Evolutionary conservation across 2,329 filamentous ascomycete genomes (phyloP), one percentile per base, ranked within the genome.

Genomic region (Dactylellina sp.): DNA sequence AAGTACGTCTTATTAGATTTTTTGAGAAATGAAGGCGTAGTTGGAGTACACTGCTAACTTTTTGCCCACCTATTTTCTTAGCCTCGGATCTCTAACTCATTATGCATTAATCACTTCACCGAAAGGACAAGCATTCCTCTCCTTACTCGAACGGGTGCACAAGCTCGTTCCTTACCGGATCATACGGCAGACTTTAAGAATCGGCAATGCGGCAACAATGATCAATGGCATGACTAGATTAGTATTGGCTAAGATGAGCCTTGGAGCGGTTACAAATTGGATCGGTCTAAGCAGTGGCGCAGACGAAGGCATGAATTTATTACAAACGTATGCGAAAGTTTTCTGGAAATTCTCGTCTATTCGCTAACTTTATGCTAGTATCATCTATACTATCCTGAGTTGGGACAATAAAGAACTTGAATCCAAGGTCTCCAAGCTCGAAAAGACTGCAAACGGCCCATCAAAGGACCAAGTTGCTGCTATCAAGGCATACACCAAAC

Each of bases 141-240:
- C 89, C 70, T 85, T 93, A 40, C 81, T 92, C 28, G 88, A 89
- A 65, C 91, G 87, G 76, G 84, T 89, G 9, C 89, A 93, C 80
- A 87, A 85, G 63, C 83, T 93, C 64, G 82, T 92, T 0, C 91
- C 91, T 0, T 94, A 93, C 79, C 84, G 86, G 44, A 83, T 92
- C 75, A 84, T 93, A 56, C 86, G 88, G 71, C 90, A 93, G 80
- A 92, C 90, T 0, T 82, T 95, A 2, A 87, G 88, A 42, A 85
- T 93, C 12, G 89, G 91, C 4, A 95, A 94, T 79, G 91, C 91
- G 0, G 91, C 91, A 0, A 90, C 88, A 18, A 93, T 95, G 91
- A 89, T 94, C 64, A 90, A 86, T 78, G 91, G 85, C 68, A 89
- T 94, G 85, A 85, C 91, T 80, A 86, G 84, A 60, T 82, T 94